phyloP scores from a whole-genome alignment of 176 grass and related monocot genomes.

The Eleusine indica region DNA sequence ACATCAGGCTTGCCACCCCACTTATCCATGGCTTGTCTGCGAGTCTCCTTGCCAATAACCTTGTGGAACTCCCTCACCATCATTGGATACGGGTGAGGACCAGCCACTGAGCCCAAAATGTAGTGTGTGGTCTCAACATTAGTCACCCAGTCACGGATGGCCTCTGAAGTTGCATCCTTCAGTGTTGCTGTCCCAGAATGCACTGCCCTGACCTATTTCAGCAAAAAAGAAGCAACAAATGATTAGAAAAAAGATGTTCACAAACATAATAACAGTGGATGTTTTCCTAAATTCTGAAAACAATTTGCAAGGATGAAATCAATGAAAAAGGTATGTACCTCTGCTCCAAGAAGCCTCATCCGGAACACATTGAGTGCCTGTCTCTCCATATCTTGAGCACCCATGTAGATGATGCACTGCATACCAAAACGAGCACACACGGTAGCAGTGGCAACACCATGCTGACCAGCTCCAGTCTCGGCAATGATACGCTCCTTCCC shows the following conservation, averaged over 20 bases:
- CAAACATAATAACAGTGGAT: too few relatives aligned
- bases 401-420: constrained; percentile 92
- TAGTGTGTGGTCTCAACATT: constrained; percentile 94
- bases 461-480: constrained; percentile 91
- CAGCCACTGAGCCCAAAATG: constrained; percentile 87
- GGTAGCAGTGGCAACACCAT: constrained; percentile 90
- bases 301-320: too few relatives aligned
- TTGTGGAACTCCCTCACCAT: constrained; percentile 98
- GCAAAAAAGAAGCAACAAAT: neutral
- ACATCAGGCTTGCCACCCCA: constrained; percentile 93
- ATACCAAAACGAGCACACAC: constrained; percentile 89
- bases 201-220: constrained; percentile 78
- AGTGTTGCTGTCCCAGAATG: constrained; percentile 90
- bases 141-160: constrained; percentile 96
- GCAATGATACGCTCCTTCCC: constrained; percentile 96
- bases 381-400: constrained; percentile 98
- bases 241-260: constrained; percentile 6
- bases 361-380: constrained; percentile 93
- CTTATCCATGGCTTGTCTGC: constrained; percentile 87
- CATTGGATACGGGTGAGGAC: constrained; percentile 96
- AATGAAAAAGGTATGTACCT: constrained; percentile 44
- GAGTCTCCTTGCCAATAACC: constrained; percentile 87
- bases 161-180: constrained; percentile 96
- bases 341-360: constrained; percentile 96
- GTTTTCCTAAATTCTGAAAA: too few relatives aligned